phyloP scores from a whole-genome alignment of 2,329 filamentous ascomycete genomes.

The Xylariales sp. region DNA sequence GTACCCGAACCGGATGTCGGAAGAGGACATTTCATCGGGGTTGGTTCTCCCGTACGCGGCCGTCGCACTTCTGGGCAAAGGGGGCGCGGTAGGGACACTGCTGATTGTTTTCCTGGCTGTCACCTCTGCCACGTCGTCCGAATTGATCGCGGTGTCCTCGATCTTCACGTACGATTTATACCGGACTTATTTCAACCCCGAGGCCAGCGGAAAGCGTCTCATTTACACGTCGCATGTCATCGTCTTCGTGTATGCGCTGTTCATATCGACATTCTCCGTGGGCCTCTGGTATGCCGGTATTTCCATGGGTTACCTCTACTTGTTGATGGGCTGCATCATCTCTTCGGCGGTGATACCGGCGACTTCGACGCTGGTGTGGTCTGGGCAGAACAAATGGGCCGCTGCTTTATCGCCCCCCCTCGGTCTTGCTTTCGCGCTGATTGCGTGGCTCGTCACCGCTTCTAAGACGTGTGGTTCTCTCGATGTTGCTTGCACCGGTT shows the following conservation, averaged over 20 bases:
- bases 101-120: constrained; percentile 92
- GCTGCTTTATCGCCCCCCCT: constrained; percentile 76
- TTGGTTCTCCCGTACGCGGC: constrained; percentile 87
- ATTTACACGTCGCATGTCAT: constrained; percentile 83
- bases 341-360: constrained; percentile 86
- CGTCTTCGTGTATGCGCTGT: constrained; percentile 76
- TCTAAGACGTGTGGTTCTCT: constrained; percentile 76
- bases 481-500: constrained; percentile 78
- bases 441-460: constrained; percentile 82
- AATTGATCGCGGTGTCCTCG: constrained; percentile 87
- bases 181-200: constrained; percentile 85
- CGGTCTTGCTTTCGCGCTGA: constrained; percentile 74
- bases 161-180: constrained; percentile 92
- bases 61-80: constrained; percentile 82
- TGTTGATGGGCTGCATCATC: constrained; percentile 93
- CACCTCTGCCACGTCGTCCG: constrained; percentile 83
- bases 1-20: constrained; percentile 76
- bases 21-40: constrained; percentile 81
- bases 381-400: constrained; percentile 79
- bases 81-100: constrained; percentile 81
- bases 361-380: constrained; percentile 83
- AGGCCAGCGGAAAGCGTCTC: constrained; percentile 77
- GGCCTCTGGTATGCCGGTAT: constrained; percentile 80
- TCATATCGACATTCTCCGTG: constrained; percentile 82
- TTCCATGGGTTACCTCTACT: constrained; percentile 87